Conservation (phyloP, 2,329 filamentous ascomycete species). For the Scedosporium dehoogii region DNA sequence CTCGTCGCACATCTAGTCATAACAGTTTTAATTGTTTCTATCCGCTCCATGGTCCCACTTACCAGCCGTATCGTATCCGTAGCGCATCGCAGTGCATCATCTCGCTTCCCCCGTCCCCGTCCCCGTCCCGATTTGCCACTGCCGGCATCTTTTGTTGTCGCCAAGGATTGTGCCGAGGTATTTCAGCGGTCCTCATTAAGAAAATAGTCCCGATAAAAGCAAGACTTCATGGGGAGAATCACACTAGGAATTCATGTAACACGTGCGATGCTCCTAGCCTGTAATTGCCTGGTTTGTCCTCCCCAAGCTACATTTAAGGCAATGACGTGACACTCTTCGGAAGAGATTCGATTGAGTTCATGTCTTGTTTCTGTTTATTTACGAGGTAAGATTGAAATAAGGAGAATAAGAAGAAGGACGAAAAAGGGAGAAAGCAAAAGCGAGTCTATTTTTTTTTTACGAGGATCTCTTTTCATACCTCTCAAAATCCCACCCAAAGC, state of each 20-base stretch:
- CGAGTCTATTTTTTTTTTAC: too few species aligned
- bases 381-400: not conserved
- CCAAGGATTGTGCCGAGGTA: not conserved
- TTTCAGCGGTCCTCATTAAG: not conserved
- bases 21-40: too few species aligned
- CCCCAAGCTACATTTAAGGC: not conserved
- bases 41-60: too few species aligned
- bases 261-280: not conserved
- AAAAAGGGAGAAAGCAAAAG: too few species aligned
- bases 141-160: not conserved
- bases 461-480: not conserved
- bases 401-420: not conserved
- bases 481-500: not conserved
- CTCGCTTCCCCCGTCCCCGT: not conserved
- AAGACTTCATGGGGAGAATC: not conserved
- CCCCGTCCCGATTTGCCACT: not conserved
- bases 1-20: too few species aligned
- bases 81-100: not conserved
- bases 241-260: not conserved
- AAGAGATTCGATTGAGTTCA: not conserved
- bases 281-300: not conserved
- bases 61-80: too few species aligned
- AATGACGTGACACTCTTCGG: constrained; percentile 2
- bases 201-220: not conserved
- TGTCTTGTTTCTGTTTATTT: not conserved